Conservation (phyloP, 148 eudicot species). For the Persicaria maculosa region DNA sequence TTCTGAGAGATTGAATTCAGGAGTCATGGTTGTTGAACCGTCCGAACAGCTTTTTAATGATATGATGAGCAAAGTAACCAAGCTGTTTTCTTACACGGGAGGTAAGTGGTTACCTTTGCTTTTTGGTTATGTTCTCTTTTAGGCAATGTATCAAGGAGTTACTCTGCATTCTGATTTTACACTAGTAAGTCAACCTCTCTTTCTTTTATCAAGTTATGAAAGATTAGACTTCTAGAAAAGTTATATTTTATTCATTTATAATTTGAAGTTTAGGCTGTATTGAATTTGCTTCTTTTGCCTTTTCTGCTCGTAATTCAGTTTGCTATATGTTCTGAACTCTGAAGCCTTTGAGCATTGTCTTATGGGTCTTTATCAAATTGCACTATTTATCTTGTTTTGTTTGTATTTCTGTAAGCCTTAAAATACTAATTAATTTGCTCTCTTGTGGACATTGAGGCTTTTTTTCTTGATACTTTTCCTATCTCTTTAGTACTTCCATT, state of each 20-base stretch:
- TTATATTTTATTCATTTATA: not conserved
- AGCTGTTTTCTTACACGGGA: conserved; percentile 87
- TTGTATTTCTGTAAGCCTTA: not conserved
- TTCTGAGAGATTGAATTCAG: conserved; percentile 97
- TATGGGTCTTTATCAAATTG: too few relatives aligned
- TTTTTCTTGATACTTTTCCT: not conserved
- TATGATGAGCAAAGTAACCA: conserved; percentile 72
- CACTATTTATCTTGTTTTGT: not conserved
- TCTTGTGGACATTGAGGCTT: not conserved
- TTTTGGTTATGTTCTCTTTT: not conserved
- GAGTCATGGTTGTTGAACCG: conserved; percentile 95
- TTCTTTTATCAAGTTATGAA: not conserved
- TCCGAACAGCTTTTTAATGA: conserved; percentile 72
- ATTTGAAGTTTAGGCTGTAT: not conserved
- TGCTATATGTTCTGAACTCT: too few relatives aligned
- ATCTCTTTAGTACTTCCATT: not conserved
- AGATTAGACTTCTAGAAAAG: not conserved
- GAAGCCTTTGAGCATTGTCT: not conserved
- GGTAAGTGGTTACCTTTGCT: conserved; percentile 35
- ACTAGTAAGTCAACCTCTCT: not conserved
- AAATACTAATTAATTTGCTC: not conserved
- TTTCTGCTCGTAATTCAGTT: not conserved
- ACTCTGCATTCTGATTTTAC: not conserved
- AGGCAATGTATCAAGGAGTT: not conserved
- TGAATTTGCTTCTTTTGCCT: not conserved